phyloP scores from a whole-genome alignment of 139 green algal species.

The Limnomonas spitsbergensis region DNA sequence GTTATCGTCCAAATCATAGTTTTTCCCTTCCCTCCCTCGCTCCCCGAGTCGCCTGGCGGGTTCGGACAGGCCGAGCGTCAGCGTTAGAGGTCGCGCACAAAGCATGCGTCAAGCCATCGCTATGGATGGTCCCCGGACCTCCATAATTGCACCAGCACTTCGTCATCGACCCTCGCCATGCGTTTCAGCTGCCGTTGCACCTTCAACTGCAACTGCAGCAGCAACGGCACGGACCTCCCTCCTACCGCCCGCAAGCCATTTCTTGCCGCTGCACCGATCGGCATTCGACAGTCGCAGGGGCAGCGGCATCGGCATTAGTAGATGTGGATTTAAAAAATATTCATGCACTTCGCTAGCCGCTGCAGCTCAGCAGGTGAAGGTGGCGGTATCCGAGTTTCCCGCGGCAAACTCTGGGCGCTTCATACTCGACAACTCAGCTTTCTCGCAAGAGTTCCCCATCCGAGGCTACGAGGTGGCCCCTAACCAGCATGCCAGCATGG shows the following conservation, averaged over 20 bases:
- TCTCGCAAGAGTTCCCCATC: conserved; percentile 63
- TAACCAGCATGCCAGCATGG: conserved; percentile 69
- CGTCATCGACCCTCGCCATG: no score
- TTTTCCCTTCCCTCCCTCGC: no score
- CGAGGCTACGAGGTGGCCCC: conserved; percentile 77
- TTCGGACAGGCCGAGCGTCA: no score
- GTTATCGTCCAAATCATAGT: no score
- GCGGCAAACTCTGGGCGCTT: conserved; percentile 13
- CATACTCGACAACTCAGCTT: conserved; percentile 27
- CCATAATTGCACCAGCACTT: no score
- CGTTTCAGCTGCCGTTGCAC: background rate
- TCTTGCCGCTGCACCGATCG: background rate
- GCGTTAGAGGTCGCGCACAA: no score
- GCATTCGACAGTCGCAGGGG: background rate
- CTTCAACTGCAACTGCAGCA: background rate
- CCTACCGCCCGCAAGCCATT: background rate
- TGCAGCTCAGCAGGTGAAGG: no score
- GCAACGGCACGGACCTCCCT: no score
- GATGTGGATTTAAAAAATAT: background rate
- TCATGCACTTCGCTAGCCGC: no score
- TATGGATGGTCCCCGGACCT: no score
- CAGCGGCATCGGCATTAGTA: background rate
- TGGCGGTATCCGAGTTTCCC: conserved; percentile 15
- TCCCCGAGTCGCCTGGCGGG: no score
- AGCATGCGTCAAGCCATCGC: no score